These are phyloP conservation scores for Penicillium brasilianum DNA, from an alignment of 2,329 filamentous ascomycete species.

Conservation along the genomic window DNA sequence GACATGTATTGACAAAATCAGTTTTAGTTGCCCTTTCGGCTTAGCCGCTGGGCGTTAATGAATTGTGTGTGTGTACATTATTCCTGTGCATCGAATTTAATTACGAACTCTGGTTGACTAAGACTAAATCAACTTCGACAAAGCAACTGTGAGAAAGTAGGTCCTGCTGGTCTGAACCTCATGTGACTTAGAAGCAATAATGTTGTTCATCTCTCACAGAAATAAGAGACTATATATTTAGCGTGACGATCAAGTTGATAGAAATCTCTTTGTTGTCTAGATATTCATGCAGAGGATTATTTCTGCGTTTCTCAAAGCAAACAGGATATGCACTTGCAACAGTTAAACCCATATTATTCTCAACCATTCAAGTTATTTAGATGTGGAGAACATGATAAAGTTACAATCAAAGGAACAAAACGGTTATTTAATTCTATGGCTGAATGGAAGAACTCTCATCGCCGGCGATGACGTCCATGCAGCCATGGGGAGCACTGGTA, in stretches of 20 bases:
- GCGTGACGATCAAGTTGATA: background rate
- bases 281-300: background rate
- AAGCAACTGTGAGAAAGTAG: background rate
- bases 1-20: too few relatives aligned
- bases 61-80: too few relatives aligned
- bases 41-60: too few relatives aligned
- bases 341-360: background rate
- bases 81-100: too few relatives aligned
- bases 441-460: background rate
- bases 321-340: background rate
- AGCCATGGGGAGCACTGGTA: background rate
- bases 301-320: background rate
- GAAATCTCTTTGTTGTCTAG: background rate
- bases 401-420: too few relatives aligned
- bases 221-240: background rate
- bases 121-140: background rate
- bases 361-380: background rate
- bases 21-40: too few relatives aligned
- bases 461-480: background rate
- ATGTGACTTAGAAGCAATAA: background rate
- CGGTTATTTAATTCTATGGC: too few relatives aligned
- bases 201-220: background rate
- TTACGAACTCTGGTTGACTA: too few relatives aligned
- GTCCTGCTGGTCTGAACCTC: background rate
- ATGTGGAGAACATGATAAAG: too few relatives aligned